A percentile compares a stretch with the other conserved stretches of the same genome.
Conservation (phyloP, 139 green algal genomes). For the Marvania coccoides region DNA sequence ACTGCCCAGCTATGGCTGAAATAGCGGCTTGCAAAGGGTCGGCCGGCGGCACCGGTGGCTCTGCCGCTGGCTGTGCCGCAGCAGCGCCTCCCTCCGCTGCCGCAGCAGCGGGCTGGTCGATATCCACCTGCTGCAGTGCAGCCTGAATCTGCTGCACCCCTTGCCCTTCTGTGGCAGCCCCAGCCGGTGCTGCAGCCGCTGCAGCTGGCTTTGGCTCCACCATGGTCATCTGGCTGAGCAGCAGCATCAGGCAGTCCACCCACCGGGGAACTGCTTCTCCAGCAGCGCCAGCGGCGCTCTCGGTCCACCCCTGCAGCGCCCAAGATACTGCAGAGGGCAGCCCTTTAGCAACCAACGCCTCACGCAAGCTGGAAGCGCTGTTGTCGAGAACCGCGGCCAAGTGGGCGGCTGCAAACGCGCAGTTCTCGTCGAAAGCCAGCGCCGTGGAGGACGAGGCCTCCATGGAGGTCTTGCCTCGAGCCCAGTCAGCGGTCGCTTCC, state of each 20-base stretch:
- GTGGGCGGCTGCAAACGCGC: slow-evolving; percentile 31
- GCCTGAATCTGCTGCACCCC: neutral
- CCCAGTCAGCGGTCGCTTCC: no score
- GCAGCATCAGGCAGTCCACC: slow-evolving; percentile 69
- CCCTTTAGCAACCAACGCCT: neutral
- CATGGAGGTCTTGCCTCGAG: no score
- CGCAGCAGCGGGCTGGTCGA: neutral
- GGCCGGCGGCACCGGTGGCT: neutral
- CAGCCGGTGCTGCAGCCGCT: neutral
- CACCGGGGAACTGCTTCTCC: slow-evolving; percentile 59
- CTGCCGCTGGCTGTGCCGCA: neutral
- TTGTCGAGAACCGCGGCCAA: neutral
- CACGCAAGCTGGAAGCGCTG: neutral
- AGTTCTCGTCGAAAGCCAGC: slow-evolving; percentile 56
- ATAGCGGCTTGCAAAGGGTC: neutral
- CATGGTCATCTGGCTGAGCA: slow-evolving; percentile 55
- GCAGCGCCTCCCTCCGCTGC: neutral
- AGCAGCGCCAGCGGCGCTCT: neutral
- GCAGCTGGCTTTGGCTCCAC: slow-evolving; percentile 17
- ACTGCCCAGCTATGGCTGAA: neutral
- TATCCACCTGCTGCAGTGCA: neutral
- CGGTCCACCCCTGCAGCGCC: neutral
- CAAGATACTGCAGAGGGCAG: neutral
- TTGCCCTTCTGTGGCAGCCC: neutral
- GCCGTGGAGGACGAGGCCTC: slow-evolving; percentile 19